A percentile compares a stretch with the other conserved stretches of the same genome.
Conservation (phyloP, 805 yeast genomes). For the Saturnispora galanensis region DNA sequence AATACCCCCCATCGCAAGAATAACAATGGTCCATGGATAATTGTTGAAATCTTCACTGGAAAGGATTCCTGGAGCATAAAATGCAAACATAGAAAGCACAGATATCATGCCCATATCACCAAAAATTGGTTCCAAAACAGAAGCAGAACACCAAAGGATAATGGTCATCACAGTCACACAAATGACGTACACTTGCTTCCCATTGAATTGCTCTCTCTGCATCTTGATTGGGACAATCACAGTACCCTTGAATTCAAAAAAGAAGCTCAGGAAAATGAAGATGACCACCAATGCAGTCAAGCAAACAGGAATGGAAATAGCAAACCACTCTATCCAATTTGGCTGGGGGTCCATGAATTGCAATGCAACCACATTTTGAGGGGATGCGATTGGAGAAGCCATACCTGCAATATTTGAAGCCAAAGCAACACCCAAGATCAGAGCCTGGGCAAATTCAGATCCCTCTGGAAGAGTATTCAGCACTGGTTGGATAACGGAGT, state of each 20-base stretch:
- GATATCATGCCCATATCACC: constrained; percentile 99
- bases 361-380: constrained; percentile 88
- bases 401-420: constrained; percentile 94
- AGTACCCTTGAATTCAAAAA: constrained; percentile 40
- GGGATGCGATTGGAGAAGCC: constrained; percentile 96
- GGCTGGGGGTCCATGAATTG: constrained; percentile 79
- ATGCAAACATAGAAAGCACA: constrained; percentile 76
- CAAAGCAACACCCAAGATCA: constrained; percentile 83
- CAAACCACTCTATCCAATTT: constrained; percentile 91
- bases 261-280: constrained; percentile 62
- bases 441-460: constrained; percentile 69
- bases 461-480: constrained; percentile 73
- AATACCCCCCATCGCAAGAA: constrained; percentile 96
- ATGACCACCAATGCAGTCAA: constrained; percentile 50
- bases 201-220: constrained; percentile 55
- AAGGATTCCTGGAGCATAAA: constrained; percentile 83
- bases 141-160: constrained; percentile 81
- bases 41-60: constrained; percentile 89
- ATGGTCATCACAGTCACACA: constrained; percentile 64
- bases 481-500: constrained; percentile 83
- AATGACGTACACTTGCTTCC: constrained; percentile 67
- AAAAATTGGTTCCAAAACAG: constrained; percentile 56
- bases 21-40: constrained; percentile 93
- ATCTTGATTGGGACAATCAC: constrained; percentile 52
- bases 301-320: constrained; percentile 75